Base-by-base conservation (phyloP, 768 basidiomycete genomes). In the Ramaria sp. region DNA sequence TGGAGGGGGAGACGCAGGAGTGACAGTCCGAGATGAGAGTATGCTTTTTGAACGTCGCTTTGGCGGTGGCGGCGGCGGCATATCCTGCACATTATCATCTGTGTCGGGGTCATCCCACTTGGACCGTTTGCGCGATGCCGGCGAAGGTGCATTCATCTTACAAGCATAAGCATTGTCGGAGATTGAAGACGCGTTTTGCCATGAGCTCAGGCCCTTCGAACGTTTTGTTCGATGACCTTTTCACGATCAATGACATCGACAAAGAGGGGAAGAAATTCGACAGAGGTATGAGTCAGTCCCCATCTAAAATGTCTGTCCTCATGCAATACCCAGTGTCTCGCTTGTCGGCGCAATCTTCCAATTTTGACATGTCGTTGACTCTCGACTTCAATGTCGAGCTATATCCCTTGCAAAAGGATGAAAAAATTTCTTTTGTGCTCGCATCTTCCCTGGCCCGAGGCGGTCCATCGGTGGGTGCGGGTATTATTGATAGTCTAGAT, bases 251-350 rank as follows among this genome's bases (percentile, higher is more conserved):
- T 62, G 83, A 71, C 45, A 88, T 94, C 51, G 85, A 94, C 74
- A 84, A 82, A 69, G 94, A 93, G 63, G 95, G 95, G 48, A 96
- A 89, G 76, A 96, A 94, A 69, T 99, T 97, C 64, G 96, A 99
- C 71, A 77, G 95, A 84, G 95, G 95, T 94, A 57, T 49, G 83
- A 66, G 51, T 48, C 30, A 2, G n/a, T 49, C 31, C 22, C 27
- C 17, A 2, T 10, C 24, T 33, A 17, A 48, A 24, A 60, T 55
- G n/a, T 24, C 42, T 60, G 15, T 58, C 55, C 43, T 59, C 51
- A 51, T 56, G 24, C 51, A 22, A 51, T 24, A n/a, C 60, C 24
- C 69, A 97, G 96, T 99, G 37, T 95, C 95, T 22, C 84, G 96
- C 33, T 78, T 98, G 50, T 84, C 85, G 65, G 94, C 86, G 27